These are phyloP conservation scores for thale cress (Arabidopsis thaliana) DNA, from an alignment of 345 rosid species.

Conservation along the genomic window TAIR10.1 NC_003075.7:13810501-13811000, in stretches of 20 bases:
- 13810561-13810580: background rate
- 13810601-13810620: too few relatives aligned
- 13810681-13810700: background rate
- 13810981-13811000: background rate
- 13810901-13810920: background rate
- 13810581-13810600: too few relatives aligned
- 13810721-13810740: background rate
- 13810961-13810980: background rate
- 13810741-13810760: background rate
- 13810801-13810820: background rate
- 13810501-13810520: background rate
- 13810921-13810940: slow-evolving; percentile 1
- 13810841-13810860: background rate
- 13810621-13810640: background rate
- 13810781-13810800: background rate
- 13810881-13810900: background rate
- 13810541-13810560: background rate
- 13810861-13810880: background rate
- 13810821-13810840: too few relatives aligned
- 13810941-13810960: background rate
- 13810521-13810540: background rate
- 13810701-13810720: background rate
- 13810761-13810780: background rate
- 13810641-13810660: background rate
- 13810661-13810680: background rate